A percentile compares a stretch with the other conserved stretches of the same genome.
Conservation (phyloP, 345 rosid genomes). For the Leavenworthia alabamica region DNA sequence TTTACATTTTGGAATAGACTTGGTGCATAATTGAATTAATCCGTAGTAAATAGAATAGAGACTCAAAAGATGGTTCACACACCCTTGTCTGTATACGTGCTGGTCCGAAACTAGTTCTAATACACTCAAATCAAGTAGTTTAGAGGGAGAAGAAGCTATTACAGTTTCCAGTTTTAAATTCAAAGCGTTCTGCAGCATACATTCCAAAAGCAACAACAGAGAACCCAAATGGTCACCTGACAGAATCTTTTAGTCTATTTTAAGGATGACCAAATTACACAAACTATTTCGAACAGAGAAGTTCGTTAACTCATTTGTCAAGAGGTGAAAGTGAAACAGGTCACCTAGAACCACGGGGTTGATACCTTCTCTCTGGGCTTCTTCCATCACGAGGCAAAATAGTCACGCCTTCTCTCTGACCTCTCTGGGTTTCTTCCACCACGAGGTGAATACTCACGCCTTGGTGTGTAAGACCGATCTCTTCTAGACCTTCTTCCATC, state of each 20-base stretch:
- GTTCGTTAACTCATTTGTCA: too few relatives aligned
- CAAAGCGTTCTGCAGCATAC: background rate
- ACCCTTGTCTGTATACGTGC: background rate
- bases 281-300: slow-evolving; percentile 3
- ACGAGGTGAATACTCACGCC: slow-evolving; percentile 73
- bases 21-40: background rate
- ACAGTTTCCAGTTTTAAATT: slow-evolving; percentile 1
- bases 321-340: slow-evolving; percentile 13
- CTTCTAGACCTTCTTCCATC: slow-evolving; percentile 75
- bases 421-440: slow-evolving; percentile 44
- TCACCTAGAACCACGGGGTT: slow-evolving; percentile 38
- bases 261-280: slow-evolving; percentile 22
- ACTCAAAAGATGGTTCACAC: background rate
- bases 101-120: too few relatives aligned
- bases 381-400: slow-evolving; percentile 37
- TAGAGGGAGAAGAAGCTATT: slow-evolving; percentile 3
- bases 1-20: slow-evolving; percentile 7
- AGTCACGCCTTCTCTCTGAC: slow-evolving; percentile 28
- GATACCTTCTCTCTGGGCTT: slow-evolving; percentile 36
- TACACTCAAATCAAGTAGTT: background rate
- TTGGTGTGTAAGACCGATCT: slow-evolving; percentile 76
- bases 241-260: slow-evolving; percentile 2
- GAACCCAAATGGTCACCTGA: background rate
- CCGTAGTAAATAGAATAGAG: background rate
- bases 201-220: background rate